Percentiles rank a stretch among this genome's conserved stretches.
Evolutionary conservation across 257 asterid genomes (phyloP).

Genomic region (Linaria vulgaris): DNA sequence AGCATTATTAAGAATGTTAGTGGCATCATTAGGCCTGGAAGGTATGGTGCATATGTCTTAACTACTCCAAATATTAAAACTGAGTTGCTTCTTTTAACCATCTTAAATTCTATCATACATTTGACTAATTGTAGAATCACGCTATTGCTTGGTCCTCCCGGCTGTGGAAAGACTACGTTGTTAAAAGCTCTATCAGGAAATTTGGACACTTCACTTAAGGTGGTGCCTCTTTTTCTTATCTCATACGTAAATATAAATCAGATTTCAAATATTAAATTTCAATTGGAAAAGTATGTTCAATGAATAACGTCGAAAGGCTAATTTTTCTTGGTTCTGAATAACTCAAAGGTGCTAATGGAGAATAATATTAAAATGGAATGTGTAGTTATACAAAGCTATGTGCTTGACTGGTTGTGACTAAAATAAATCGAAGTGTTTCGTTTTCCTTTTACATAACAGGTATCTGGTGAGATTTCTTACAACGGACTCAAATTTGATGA

Average conservation of each 20-base stretch:
- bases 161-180: conserved; percentile 33
- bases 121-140: conserved; percentile 35
- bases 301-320: too few species aligned
- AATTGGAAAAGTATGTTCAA: too few species aligned
- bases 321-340: background rate
- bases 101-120: background rate
- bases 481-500: conserved; percentile 43
- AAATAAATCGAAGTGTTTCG: background rate
- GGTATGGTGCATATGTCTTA: conserved; percentile 19
- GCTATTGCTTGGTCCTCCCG: conserved; percentile 33
- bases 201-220: conserved; percentile 39
- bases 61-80: too few species aligned
- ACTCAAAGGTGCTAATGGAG: too few species aligned
- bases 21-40: conserved; percentile 38
- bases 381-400: too few species aligned
- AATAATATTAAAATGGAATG: too few species aligned
- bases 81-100: background rate
- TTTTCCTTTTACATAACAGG: conserved; percentile 18
- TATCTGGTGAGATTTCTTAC: conserved; percentile 48
- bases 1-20: conserved; percentile 37
- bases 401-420: too few species aligned
- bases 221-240: too few species aligned
- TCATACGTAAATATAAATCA: too few species aligned
- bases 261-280: too few species aligned
- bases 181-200: conserved; percentile 41